Evolutionary conservation across 768 basidiomycete genomes (phyloP).

Genomic region (Hygrophorus russula): DNA sequence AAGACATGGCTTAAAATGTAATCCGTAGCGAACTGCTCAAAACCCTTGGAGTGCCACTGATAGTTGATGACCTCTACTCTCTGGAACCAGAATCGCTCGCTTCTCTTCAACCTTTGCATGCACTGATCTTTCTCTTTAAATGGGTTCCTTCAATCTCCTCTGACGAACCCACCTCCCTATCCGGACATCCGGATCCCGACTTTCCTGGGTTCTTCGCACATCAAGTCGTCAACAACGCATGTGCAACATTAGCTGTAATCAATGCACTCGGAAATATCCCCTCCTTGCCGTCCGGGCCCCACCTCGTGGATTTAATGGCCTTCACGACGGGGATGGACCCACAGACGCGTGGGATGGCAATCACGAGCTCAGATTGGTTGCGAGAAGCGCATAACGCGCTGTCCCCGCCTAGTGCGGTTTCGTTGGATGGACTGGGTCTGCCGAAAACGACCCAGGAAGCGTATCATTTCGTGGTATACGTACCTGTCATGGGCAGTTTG

Average conservation of each 20-base stretch:
- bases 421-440: constrained; percentile 71
- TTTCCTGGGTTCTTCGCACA: constrained; percentile 90
- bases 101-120: constrained; percentile 72
- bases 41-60: constrained; percentile 70
- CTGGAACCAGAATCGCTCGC: constrained; percentile 67
- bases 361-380: constrained; percentile 74
- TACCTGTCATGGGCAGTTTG: constrained; percentile 71
- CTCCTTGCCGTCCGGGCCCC: constrained; percentile 46
- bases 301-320: constrained; percentile 59
- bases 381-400: constrained; percentile 86
- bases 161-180: constrained; percentile 21
- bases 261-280: constrained; percentile 84
- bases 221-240: constrained; percentile 93
- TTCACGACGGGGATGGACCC: constrained; percentile 86
- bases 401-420: constrained; percentile 82
- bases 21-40: constrained; percentile 60
- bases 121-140: constrained; percentile 94
- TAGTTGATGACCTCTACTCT: constrained; percentile 84
- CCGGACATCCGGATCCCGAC: constrained; percentile 58
- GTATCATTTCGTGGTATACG: constrained; percentile 94
- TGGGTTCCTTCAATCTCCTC: constrained; percentile 57
- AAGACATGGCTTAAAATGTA: constrained; percentile 5
- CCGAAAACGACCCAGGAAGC: constrained; percentile 67
- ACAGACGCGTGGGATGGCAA: constrained; percentile 68
- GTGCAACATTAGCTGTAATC: constrained; percentile 89